Conservation (phyloP, 78 protist genomes). For the Dictyostelium capitatum region DNA sequence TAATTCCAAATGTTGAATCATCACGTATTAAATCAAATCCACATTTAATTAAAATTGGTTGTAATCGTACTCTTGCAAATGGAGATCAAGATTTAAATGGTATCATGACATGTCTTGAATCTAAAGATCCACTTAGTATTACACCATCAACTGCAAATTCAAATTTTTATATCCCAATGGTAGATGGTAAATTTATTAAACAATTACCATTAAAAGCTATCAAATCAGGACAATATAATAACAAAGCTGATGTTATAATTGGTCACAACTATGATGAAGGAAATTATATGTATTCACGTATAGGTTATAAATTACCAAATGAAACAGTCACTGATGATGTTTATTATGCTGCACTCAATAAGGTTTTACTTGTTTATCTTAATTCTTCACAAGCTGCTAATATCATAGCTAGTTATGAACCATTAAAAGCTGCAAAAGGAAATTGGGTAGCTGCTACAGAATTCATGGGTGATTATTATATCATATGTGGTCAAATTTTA, state of each 20-base stretch:
- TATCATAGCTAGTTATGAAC: constrained; percentile 22
- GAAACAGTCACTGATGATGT: constrained; percentile 30
- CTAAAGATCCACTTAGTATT: constrained; percentile 5
- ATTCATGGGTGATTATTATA: constrained; percentile 82
- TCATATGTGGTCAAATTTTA: constrained; percentile 60
- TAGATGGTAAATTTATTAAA: constrained; percentile 45
- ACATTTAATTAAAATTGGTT: constrained; percentile 21
- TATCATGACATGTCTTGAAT: constrained; percentile 13
- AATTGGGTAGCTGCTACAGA: constrained; percentile 69
- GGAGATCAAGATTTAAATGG: constrained; percentile 45
- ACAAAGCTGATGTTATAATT: constrained; percentile 55
- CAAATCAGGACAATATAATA: no score
- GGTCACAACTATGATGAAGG: constrained; percentile 84
- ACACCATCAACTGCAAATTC: constrained; percentile 45
- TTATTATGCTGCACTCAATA: not conserved
- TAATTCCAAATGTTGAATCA: constrained; percentile 36
- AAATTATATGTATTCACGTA: constrained; percentile 56
- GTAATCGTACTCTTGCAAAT: not conserved
- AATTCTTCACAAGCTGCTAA: not conserved
- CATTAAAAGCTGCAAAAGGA: constrained; percentile 10
- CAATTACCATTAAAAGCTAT: constrained; percentile 8
- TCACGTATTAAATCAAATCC: constrained; percentile 15
- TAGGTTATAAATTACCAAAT: constrained; percentile 38
- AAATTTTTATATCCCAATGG: constrained; percentile 64
- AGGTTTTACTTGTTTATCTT: constrained; percentile 29